Evolutionary conservation across 495 filamentous ascomycete genomes (phyloP).

Genomic region (Hypoxylon lenormandii): DNA sequence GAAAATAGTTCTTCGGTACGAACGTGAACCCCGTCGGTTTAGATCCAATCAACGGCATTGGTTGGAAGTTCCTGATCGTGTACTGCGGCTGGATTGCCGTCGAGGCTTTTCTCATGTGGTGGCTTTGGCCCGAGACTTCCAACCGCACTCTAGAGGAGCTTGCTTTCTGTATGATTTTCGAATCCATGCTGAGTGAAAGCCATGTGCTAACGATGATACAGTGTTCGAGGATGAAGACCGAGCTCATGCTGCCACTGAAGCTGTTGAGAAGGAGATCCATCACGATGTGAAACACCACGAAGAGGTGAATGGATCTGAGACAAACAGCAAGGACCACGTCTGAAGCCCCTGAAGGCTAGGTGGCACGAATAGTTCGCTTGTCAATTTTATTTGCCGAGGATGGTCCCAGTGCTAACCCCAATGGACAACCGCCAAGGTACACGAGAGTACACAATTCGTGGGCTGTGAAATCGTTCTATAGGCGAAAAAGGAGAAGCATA

Average conservation of each 20-base stretch:
- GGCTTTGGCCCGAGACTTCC: conserved; percentile 71
- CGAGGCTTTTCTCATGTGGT: conserved; percentile 66
- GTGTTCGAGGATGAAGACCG: conserved; percentile 68
- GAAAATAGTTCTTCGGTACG: conserved; percentile 66
- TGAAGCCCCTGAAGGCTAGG: conserved; percentile 9
- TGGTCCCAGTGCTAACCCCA: too few species aligned
- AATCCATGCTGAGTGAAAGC: background rate
- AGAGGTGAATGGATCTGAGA: conserved; percentile 30
- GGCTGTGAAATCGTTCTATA: too few species aligned
- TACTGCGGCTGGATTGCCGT: conserved; percentile 70
- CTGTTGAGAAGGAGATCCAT: conserved; percentile 62
- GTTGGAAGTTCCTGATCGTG: conserved; percentile 73
- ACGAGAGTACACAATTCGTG: too few species aligned
- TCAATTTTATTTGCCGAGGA: background rate
- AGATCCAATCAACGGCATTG: conserved; percentile 57
- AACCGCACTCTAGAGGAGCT: conserved; percentile 71
- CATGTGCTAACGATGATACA: conserved; percentile 40
- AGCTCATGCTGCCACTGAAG: conserved; percentile 60
- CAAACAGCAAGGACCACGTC: conserved; percentile 37
- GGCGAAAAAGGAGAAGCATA: too few species aligned
- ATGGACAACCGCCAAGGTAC: too few species aligned
- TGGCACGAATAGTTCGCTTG: too few species aligned
- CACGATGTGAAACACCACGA: conserved; percentile 32
- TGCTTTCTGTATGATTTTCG: conserved; percentile 62
- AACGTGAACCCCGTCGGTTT: conserved; percentile 75